A percentile compares a stretch with the other conserved stretches of the same genome.
Conservation (phyloP, 2,329 filamentous ascomycete species). For the Colletotrichum plurivorum region DNA sequence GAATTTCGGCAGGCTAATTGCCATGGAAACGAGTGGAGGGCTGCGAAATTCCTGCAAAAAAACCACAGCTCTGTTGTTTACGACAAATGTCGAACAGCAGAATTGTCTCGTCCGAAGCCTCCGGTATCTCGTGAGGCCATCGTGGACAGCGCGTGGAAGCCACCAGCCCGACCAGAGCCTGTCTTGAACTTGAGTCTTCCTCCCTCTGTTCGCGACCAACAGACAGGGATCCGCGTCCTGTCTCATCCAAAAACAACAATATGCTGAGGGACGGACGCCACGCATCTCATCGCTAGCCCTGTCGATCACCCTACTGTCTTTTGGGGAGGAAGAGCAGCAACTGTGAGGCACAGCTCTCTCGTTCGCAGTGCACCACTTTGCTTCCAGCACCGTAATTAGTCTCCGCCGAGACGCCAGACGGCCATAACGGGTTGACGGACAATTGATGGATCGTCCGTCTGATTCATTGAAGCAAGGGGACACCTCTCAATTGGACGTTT, state of each 20-base stretch:
- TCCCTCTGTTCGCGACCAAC: constrained; percentile 26
- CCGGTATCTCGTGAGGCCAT: constrained; percentile 24
- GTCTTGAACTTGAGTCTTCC: constrained; percentile 11
- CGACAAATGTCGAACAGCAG: background rate
- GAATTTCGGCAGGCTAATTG: constrained; percentile 17
- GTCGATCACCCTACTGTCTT: constrained; percentile 34
- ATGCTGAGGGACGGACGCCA: constrained; percentile 22
- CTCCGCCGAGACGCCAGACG: constrained; percentile 16
- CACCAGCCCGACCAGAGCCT: background rate
- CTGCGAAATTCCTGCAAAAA: background rate
- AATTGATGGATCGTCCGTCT: constrained; percentile 26
- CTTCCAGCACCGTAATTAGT: background rate
- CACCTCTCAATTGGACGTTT: constrained; percentile 12
- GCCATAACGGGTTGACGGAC: constrained; percentile 20
- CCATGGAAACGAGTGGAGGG: constrained; percentile 35
- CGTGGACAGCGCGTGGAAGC: constrained; percentile 25
- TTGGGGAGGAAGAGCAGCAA: background rate
- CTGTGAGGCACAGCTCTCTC: constrained; percentile 5
- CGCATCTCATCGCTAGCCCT: constrained; percentile 33
- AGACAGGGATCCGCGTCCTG: constrained; percentile 31
- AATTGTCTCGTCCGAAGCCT: background rate
- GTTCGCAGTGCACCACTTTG: background rate
- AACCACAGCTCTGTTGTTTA: background rate
- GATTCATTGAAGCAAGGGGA: constrained; percentile 35
- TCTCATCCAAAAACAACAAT: constrained; percentile 31